These are phyloP conservation scores for Penicillium antarcticum DNA, from an alignment of 495 filamentous ascomycete genomes.

Conservation along the genomic window DNA sequence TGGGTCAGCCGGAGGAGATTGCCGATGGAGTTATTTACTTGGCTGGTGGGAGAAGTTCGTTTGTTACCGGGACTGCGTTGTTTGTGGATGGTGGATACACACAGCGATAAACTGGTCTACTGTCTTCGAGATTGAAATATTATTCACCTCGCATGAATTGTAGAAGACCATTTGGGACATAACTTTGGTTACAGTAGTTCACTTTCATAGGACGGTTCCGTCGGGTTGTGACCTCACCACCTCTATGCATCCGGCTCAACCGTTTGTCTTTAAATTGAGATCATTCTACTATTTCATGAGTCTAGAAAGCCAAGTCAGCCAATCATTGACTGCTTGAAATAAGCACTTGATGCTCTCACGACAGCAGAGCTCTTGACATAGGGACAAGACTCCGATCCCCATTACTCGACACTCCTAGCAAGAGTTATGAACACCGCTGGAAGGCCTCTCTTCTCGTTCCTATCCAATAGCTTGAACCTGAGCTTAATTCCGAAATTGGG, in stretches of 20 bases:
- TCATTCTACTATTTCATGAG: too few relatives aligned
- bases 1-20: constrained; percentile 39
- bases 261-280: background rate
- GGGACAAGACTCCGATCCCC: background rate
- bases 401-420: background rate
- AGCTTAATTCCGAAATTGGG: too few relatives aligned
- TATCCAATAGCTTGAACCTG: background rate
- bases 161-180: too few relatives aligned
- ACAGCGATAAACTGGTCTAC: constrained; percentile 2
- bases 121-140: background rate
- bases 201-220: background rate
- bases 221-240: constrained; percentile 12
- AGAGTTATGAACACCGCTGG: constrained; percentile 2
- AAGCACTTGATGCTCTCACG: background rate
- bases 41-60: constrained; percentile 34
- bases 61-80: constrained; percentile 40
- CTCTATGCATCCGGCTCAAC: background rate
- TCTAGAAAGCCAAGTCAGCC: background rate
- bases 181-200: too few relatives aligned
- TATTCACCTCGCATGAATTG: background rate
- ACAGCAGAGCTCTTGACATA: background rate
- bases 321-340: background rate
- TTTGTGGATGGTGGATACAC: constrained; percentile 46
- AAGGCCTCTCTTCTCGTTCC: background rate
- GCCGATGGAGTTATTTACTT: constrained; percentile 44